Evolutionary conservation across 805 yeast species (phyloP).

Genomic region (Wickerhamomyces chaumierensis): DNA sequence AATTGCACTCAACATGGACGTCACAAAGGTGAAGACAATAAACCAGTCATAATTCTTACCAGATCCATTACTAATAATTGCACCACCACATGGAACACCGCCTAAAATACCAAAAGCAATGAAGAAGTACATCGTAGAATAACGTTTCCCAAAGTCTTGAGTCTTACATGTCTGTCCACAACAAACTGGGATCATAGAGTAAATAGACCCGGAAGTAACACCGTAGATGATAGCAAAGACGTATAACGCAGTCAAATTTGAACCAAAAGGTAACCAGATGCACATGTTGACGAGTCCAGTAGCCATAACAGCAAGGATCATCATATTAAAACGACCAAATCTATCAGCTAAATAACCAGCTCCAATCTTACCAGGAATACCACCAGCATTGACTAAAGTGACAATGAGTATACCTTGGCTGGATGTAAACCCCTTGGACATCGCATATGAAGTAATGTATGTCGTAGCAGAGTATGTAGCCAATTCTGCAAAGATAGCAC

Average conservation of each 20-base stretch:
- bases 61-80: slow-evolving; percentile 26
- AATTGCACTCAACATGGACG: slow-evolving; percentile 4
- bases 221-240: slow-evolving; percentile 39
- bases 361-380: slow-evolving; percentile 23
- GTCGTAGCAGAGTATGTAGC: slow-evolving; percentile 36
- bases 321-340: slow-evolving; percentile 36
- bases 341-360: slow-evolving; percentile 25
- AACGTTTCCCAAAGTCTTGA: slow-evolving; percentile 38
- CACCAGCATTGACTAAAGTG: slow-evolving; percentile 26
- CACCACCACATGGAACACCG: slow-evolving; percentile 38
- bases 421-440: slow-evolving; percentile 13
- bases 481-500: slow-evolving; percentile 33
- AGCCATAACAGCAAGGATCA: slow-evolving; percentile 22
- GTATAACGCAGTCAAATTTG: slow-evolving; percentile 15
- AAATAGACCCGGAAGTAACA: slow-evolving; percentile 38
- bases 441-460: slow-evolving; percentile 36
- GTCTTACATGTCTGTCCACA: slow-evolving; percentile 43
- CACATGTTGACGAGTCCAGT: slow-evolving; percentile 24
- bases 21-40: slow-evolving; percentile 14
- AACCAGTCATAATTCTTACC: slow-evolving; percentile 21
- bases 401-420: slow-evolving; percentile 28
- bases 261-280: slow-evolving; percentile 29
- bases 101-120: slow-evolving; percentile 40
- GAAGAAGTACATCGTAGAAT: slow-evolving; percentile 44
- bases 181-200: slow-evolving; percentile 26